Evolutionary conservation across 805 yeast genomes (phyloP), one percentile per base, ranked within the genome.

Genomic region (Torulaspora delbrueckii): DNA sequence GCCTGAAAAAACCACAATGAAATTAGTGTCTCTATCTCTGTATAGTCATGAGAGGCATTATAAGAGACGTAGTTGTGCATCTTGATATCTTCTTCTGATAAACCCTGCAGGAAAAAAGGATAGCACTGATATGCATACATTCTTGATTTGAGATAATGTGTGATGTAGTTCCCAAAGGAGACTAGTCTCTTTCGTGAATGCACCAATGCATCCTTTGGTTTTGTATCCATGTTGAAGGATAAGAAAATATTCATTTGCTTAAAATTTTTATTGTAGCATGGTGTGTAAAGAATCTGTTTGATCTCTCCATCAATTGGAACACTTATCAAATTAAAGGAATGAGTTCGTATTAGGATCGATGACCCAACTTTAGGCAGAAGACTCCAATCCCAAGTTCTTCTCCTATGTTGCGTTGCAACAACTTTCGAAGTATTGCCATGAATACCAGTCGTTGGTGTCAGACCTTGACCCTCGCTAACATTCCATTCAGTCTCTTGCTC

Each of bases 1-100:
- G 52, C 37, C 39, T 63, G 66, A 19, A 53, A 32, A 23, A 38
- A 43, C 68, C 68, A 63, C 26, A 63, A 40, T 34, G 55, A 50
- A 4, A 61, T 31, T 2, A 63, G 24, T 1, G 52, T 46, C 19
- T 56, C 62, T 3, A 56, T 46, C 45, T 61, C 61, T 2, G 53
- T 42, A 41, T 53, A 56, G 31, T 52, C 52, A 30, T 48, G 45
- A 8, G 47, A 42, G 8, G 53, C 37, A 37, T 50, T 47, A 30
- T 32, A 46, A 12, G 53, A 49, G 13, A 45, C 48, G 32, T 49
- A 50, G 9, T 30, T 44, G 8, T 45, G 43, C 3, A 43, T 39
- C n/a, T 50, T 46, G 19, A 45, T 45, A 25, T 40, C 48, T 28
- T 48, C 52, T 19, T 41, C 40, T 8, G 47, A 33, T 12, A 36